These are phyloP conservation scores for Prunus kanzakura DNA, from an alignment of 306 rosid genomes.

Conservation along the genomic window DNA sequence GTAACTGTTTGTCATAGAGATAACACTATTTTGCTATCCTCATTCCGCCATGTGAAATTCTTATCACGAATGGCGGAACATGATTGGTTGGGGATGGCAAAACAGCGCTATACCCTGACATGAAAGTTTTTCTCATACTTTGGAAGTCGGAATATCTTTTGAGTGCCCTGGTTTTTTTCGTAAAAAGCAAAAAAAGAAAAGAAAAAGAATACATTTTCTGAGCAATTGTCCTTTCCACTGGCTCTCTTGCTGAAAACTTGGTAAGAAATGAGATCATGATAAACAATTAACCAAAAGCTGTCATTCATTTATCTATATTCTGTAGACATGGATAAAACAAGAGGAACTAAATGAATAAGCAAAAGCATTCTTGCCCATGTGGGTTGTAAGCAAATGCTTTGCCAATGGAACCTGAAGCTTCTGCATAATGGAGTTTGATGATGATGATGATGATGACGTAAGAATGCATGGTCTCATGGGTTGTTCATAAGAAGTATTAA, in stretches of 20 bases:
- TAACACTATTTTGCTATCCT: too few relatives aligned
- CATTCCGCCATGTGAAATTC: too few relatives aligned
- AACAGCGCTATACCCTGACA: too few relatives aligned
- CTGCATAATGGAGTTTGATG: background rate
- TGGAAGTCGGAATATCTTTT: conserved; percentile 26
- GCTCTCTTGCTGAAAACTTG: conserved; percentile 1
- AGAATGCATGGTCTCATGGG: conserved; percentile 8
- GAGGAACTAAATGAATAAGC: background rate
- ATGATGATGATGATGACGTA: conserved; percentile 7
- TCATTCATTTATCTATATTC: background rate
- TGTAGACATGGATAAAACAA: background rate
- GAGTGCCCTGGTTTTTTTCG: background rate
- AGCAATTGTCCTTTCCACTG: conserved; percentile 5
- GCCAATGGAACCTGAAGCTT: conserved; percentile 7
- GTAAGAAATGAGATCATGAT: conserved; percentile 11
- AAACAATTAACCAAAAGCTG: background rate
- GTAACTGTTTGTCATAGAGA: background rate
- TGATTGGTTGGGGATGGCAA: too few relatives aligned
- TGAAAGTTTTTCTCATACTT: background rate
- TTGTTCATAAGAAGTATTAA: conserved; percentile 1
- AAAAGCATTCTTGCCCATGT: conserved; percentile 3
- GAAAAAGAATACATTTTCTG: background rate
- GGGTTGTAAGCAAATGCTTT: conserved; percentile 18
- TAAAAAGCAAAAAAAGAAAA: too few relatives aligned
- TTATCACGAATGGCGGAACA: too few relatives aligned